Base-by-base conservation (phyloP, 169 alveolate species). In the Cryptosporidium viatorum region DNA sequence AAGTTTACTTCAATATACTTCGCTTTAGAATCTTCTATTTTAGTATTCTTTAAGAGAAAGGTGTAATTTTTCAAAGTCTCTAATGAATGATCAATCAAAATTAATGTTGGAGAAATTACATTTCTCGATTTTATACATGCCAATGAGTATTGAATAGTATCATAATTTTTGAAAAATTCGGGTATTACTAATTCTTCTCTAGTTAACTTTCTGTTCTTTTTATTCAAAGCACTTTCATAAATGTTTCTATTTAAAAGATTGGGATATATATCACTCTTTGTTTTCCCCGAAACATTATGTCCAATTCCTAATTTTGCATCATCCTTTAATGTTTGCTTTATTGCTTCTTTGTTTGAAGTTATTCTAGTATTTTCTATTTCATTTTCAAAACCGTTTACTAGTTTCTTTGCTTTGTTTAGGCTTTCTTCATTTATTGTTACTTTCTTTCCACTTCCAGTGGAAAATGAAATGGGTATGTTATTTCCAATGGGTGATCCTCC, bases 121-220 rank as follows among this genome's bases (percentile, higher is more conserved):
- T 21, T 70, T 45, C 21, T 45, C 12, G 84, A 41, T 0, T 39
- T 48, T 16, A 39, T 9, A 31, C 37, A 48, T n/a, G 59, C 65
- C 1, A 23, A 21, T 35, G 58, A 26, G 43, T 43, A 80, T 26
- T 29, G 2, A 18, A 80, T 5, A 18, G 23, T 48, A 3, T 23
- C 23, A 80, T 80, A 80, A 14, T 29, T 43, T 12, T 39, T 29
- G 55, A 62, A 80, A 35, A 80, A 80, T 23, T 62, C 39, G 5
- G 89, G 89, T 59, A 80, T 59, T 23, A 41, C 51, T 45, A 80
- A 12, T n/a, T 80, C 89, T 26, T 80, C 89, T 7, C 62, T 80
- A 14, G 69, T 33, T 16, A 74, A 31, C 26, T n/a, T 74, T 43
- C 67, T 39, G 7, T n/a, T 33, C 9, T 74, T 52, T 55, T 55